phyloP scores from a whole-genome alignment of 192 early-diverging fungal genomes.

The Entomortierella parvispora region DNA sequence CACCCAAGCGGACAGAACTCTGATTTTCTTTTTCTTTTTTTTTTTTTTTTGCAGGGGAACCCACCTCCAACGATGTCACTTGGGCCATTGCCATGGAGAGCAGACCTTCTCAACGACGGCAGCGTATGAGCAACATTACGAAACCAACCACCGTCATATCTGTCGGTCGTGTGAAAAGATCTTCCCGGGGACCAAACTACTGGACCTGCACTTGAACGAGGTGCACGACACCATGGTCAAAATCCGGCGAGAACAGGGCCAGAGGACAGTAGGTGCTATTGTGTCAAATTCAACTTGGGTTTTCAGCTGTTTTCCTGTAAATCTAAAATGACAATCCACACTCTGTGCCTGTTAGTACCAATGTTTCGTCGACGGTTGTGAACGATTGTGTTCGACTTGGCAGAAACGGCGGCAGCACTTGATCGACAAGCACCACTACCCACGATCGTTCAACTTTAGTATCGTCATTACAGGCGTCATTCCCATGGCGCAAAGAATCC shows the following conservation, averaged over 20 bases:
- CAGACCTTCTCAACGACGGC: slow-evolving; percentile 39
- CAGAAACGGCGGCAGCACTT: slow-evolving; percentile 57
- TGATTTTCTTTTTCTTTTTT: too few species aligned
- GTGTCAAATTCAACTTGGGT: not conserved
- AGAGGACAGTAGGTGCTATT: slow-evolving; percentile 56
- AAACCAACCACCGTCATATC: slow-evolving; percentile 57
- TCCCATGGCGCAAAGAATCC: slow-evolving; percentile 33
- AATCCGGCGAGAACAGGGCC: slow-evolving; percentile 59
- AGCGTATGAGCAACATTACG: slow-evolving; percentile 64
- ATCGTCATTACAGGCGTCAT: slow-evolving; percentile 54
- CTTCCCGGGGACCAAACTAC: slow-evolving; percentile 60
- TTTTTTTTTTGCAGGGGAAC: slow-evolving; percentile 2
- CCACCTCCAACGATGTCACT: slow-evolving; percentile 16
- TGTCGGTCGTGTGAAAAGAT: slow-evolving; percentile 57
- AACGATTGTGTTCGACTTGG: slow-evolving; percentile 46
- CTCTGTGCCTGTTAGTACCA: too few species aligned
- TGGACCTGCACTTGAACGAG: slow-evolving; percentile 61
- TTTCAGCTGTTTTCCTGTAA: too few species aligned
- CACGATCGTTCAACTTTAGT: slow-evolving; percentile 60
- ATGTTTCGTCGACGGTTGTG: slow-evolving; percentile 64
- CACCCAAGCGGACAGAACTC: not conserved
- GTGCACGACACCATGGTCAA: slow-evolving; percentile 57
- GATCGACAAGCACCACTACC: slow-evolving; percentile 65
- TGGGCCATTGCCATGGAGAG: slow-evolving; percentile 33
- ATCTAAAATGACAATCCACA: too few species aligned